Base-by-base conservation (phyloP, 2,329 filamentous ascomycete genomes). In the Macroventuria anomochaeta region DNA sequence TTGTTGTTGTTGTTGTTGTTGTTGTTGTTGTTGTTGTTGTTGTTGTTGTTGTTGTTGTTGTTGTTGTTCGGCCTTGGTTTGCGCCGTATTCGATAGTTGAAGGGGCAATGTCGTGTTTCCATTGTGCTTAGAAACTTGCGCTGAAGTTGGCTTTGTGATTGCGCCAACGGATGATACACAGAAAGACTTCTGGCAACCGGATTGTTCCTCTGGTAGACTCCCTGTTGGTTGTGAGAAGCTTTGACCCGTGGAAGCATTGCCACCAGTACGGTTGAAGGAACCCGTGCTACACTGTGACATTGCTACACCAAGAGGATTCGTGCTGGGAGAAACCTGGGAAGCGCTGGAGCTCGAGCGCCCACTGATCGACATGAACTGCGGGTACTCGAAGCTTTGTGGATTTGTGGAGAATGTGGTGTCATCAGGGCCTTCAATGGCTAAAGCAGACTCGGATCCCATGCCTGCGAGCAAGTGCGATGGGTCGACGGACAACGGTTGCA, bases 31-130 rank as follows among this genome's bases (percentile, higher is more conserved):
- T n/a, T n/a, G n/a, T n/a, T n/a, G n/a, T n/a, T n/a, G n/a, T n/a
- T n/a, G n/a, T n/a, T n/a, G n/a, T n/a, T n/a, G n/a, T n/a, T n/a
- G n/a, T n/a, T n/a, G n/a, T n/a, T n/a, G n/a, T n/a, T n/a, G n/a
- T 54, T 71, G 67, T 49, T 72, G 69, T 23, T 71, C 65, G 7
- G 64, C 61, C 34, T 74, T 72, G 7, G 69, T 71, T 29, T 71
- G 70, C 5, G 66, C 63, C 26, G 50, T 62, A 44, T 2, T 37
- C 11, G 52, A 46, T 2, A 38, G 8, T 7, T 20, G 7, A 10
- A 28, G 5, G n/a, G 34, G 8, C 17, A n/a, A 8, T 7, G 2
- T 8, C 6, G 25, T 3, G 3, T 20, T 23, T 5, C 8, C 7
- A 10, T 17, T 23, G 21, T 12, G 6, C 2, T 7, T 10, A 3